Conservation (phyloP, 2,329 filamentous ascomycete genomes). For the Metarhizium rileyi region DNA sequence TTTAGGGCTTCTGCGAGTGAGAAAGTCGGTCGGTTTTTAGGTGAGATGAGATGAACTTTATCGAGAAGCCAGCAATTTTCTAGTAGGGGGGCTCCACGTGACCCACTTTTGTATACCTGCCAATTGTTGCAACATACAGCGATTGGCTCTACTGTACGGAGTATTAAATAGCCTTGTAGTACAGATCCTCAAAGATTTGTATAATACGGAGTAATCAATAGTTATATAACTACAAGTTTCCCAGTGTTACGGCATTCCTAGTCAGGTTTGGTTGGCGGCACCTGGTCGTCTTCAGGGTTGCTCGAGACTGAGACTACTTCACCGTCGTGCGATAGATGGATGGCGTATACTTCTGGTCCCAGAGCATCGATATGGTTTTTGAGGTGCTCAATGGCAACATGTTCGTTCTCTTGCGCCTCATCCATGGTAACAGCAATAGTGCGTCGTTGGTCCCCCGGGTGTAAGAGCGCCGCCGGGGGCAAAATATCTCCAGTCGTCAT, state of each 20-base stretch:
- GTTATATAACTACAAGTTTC: too few species aligned
- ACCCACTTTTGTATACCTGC: not conserved
- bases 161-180: too few species aligned
- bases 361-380: constrained; percentile 12
- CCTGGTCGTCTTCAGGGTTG: constrained; percentile 19
- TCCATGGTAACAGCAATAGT: constrained; percentile 16
- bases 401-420: constrained; percentile 13
- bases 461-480: constrained; percentile 1
- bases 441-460: constrained; percentile 13
- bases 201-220: too few species aligned
- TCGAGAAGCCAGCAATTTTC: not conserved
- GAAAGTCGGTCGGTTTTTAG: not conserved
- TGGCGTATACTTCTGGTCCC: constrained; percentile 12
- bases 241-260: too few species aligned
- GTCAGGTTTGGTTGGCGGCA: too few species aligned
- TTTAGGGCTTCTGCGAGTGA: not conserved
- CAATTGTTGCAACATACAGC: not conserved
- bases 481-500: constrained; percentile 1
- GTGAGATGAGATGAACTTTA: not conserved
- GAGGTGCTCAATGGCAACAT: constrained; percentile 13
- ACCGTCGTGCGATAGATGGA: constrained; percentile 13
- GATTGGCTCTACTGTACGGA: too few species aligned
- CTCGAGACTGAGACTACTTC: constrained; percentile 9
- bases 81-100: not conserved
- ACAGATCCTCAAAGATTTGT: too few species aligned